These are phyloP conservation scores for Chytriomyces confervae DNA, from an alignment of 192 early-diverging fungal genomes.

Conservation along the genomic window DNA sequence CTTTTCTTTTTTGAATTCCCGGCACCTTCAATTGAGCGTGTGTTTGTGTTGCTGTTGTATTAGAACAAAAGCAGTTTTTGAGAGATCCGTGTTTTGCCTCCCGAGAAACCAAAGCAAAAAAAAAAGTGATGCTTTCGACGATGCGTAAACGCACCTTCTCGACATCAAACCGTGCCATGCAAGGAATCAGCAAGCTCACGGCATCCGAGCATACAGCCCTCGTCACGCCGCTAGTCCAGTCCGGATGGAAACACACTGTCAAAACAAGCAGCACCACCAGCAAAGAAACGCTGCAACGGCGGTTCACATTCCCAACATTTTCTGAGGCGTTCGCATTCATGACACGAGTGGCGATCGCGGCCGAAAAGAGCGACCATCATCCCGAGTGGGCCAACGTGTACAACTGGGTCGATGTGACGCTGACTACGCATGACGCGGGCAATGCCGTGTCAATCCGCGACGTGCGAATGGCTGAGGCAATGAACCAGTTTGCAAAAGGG, in stretches of 20 bases:
- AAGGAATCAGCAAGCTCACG: not conserved
- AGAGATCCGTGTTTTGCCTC: too few relatives aligned
- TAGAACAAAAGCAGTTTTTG: too few relatives aligned
- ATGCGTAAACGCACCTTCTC: too few relatives aligned
- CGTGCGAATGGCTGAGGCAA: constrained; percentile 63
- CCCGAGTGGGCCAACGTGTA: constrained; percentile 93
- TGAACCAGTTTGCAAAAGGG: constrained; percentile 44
- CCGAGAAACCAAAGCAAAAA: too few relatives aligned
- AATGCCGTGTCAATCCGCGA: constrained; percentile 76
- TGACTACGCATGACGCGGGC: constrained; percentile 89
- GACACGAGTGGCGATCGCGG: constrained; percentile 84
- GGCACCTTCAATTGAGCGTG: too few relatives aligned
- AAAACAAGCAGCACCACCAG: constrained; percentile 58
- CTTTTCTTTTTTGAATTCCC: not conserved
- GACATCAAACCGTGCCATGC: not conserved
- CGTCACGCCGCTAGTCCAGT: not conserved
- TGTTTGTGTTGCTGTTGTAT: too few relatives aligned
- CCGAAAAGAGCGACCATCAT: constrained; percentile 94
- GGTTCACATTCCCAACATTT: constrained; percentile 82
- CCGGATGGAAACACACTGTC: not conserved
- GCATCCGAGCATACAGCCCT: not conserved
- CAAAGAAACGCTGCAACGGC: constrained; percentile 55
- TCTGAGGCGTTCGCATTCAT: constrained; percentile 93
- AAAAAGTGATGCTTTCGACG: too few relatives aligned
- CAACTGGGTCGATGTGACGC: constrained; percentile 85